A percentile compares a stretch with the other conserved stretches of the same genome.
phyloP scores from a whole-genome alignment of 1,284 basidiomycete species.

The Coniophora puteana region DNA sequence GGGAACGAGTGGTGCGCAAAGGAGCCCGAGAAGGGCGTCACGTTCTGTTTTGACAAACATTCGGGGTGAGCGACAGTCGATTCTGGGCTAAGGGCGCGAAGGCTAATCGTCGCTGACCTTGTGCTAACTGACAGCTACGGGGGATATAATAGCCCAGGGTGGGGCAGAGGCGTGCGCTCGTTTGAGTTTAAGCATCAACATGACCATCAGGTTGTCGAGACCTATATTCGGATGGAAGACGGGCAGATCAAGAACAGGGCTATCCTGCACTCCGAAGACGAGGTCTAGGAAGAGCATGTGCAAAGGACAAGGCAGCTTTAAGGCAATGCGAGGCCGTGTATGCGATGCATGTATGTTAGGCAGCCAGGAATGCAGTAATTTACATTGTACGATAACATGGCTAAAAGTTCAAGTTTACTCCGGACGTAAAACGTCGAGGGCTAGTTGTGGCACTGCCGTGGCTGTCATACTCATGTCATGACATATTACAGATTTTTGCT shows the following conservation, averaged over 20 bases:
- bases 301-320: no score
- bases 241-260: slow-evolving; percentile 42
- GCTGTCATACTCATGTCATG: no score
- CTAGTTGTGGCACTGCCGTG: no score
- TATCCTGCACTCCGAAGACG: slow-evolving; percentile 17
- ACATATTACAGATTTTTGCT: no score
- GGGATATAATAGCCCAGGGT: slow-evolving; percentile 49
- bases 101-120: neutral
- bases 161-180: slow-evolving; percentile 66
- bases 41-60: slow-evolving; percentile 73
- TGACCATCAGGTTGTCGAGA: no score
- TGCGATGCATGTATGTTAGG: no score
- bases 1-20: slow-evolving; percentile 72
- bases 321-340: no score
- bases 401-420: no score
- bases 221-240: slow-evolving; percentile 39
- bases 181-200: slow-evolving; percentile 23
- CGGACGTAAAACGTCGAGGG: no score
- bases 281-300: no score
- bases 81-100: neutral
- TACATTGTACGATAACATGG: no score
- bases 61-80: slow-evolving; percentile 46
- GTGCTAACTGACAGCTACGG: slow-evolving; percentile 58
- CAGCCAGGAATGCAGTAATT: no score
- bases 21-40: slow-evolving; percentile 53